Conservation (phyloP, 352 stramenopile genomes). For the Aphanomyces stellatus region DNA sequence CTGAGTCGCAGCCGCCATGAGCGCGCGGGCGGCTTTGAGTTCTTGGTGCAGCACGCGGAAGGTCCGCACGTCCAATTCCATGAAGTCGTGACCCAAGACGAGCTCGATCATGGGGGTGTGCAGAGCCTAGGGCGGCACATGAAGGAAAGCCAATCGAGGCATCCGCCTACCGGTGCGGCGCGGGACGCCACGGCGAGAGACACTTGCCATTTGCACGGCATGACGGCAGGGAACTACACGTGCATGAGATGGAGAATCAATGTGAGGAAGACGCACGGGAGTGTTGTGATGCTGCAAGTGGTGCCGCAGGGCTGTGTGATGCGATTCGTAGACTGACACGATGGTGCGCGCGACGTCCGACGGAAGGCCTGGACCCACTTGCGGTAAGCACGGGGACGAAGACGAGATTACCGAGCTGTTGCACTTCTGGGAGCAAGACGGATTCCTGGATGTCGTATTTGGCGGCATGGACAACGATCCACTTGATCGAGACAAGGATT, state of each 20-base stretch:
- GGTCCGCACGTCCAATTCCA: not conserved
- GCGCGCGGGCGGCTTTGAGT: not conserved
- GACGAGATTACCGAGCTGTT: constrained; percentile 4
- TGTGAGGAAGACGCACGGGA: not conserved
- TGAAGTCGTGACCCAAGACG: not conserved
- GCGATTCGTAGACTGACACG: not conserved
- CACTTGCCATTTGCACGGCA: not conserved
- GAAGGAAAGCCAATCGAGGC: not conserved
- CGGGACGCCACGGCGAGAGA: not conserved
- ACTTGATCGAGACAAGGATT: constrained; percentile 12
- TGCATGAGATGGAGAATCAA: not conserved
- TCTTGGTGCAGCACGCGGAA: constrained; percentile 12
- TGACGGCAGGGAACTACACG: not conserved
- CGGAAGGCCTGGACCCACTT: not conserved
- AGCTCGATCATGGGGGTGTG: not conserved
- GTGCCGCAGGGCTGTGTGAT: not conserved
- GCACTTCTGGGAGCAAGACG: not conserved
- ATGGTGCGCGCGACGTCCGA: not conserved
- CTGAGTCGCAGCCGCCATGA: not conserved
- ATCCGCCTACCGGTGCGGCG: not conserved
- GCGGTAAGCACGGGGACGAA: not conserved
- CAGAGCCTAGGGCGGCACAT: not conserved
- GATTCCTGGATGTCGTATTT: constrained; percentile 12
- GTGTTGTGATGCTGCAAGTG: not conserved
- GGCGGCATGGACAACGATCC: constrained; percentile 9